Conservation (phyloP, 495 filamentous ascomycete species). For the Apiosordaria backusii region DNA sequence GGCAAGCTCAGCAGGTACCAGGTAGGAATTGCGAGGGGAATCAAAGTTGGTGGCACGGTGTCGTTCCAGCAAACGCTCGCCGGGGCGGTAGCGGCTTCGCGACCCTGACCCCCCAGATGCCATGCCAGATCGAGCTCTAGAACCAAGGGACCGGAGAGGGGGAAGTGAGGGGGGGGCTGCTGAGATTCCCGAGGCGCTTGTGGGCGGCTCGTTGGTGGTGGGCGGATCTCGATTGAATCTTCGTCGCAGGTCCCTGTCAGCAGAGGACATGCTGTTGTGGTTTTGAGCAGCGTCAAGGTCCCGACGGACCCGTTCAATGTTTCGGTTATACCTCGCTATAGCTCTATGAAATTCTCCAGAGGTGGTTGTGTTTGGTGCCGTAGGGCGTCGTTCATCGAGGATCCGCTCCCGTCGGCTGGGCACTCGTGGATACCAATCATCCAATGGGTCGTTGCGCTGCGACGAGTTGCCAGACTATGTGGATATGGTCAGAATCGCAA, state of each 20-base stretch:
- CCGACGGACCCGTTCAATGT: constrained; percentile 23
- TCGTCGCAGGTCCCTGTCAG: constrained; percentile 32
- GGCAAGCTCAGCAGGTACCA: constrained; percentile 9
- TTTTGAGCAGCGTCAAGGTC: constrained; percentile 6
- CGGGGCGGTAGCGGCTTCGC: constrained; percentile 32
- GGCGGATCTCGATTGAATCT: constrained; percentile 39
- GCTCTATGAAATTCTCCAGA: constrained; percentile 44
- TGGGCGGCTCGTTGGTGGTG: constrained; percentile 25
- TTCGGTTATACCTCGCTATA: constrained; percentile 42
- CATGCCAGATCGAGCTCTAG: constrained; percentile 30
- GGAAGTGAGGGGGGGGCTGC: constrained; percentile 35
- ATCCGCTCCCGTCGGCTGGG: constrained; percentile 9
- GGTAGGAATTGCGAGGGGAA: not conserved
- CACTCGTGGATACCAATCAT: constrained; percentile 7
- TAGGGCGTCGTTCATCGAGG: constrained; percentile 36
- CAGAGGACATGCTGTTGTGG: constrained; percentile 28
- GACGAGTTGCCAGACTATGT: constrained; percentile 58
- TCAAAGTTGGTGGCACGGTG: not conserved
- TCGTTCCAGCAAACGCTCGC: constrained; percentile 30
- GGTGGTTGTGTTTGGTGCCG: constrained; percentile 30
- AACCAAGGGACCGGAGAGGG: constrained; percentile 38
- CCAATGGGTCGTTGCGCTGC: constrained; percentile 47
- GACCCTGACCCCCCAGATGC: constrained; percentile 19
- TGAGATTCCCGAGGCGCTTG: constrained; percentile 18
- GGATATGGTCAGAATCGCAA: not conserved